Evolutionary conservation across 805 yeast genomes (phyloP).

Genomic region (Candida ponderosae): DNA sequence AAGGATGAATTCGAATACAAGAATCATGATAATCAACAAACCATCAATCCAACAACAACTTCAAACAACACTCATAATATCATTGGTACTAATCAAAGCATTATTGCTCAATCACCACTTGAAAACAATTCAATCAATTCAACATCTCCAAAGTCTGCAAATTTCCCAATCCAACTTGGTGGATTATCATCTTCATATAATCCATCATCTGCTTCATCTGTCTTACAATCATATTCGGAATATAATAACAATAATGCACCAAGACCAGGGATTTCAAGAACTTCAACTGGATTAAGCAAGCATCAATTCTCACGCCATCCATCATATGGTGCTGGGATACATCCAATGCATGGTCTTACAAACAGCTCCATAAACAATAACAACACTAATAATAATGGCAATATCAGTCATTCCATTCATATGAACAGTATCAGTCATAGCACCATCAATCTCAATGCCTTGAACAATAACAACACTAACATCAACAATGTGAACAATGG

Average conservation of each 20-base stretch:
- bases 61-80: too few relatives aligned
- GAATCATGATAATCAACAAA: not conserved
- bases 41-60: not conserved
- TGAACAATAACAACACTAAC: not conserved
- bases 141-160: constrained; percentile 11
- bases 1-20: constrained; percentile 29
- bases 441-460: not conserved
- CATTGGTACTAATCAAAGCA: too few relatives aligned
- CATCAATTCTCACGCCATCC: constrained; percentile 12
- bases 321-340: constrained; percentile 8
- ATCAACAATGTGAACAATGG: not conserved
- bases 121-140: constrained; percentile 1
- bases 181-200: constrained; percentile 4
- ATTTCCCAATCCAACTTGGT: too few relatives aligned
- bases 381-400: not conserved
- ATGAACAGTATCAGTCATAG: not conserved
- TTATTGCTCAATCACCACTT: not conserved
- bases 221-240: not conserved
- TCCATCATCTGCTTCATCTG: not conserved
- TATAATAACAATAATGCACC: constrained; percentile 11
- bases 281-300: constrained; percentile 10
- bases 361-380: not conserved
- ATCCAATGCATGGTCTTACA: not conserved
- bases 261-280: constrained; percentile 18
- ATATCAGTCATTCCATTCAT: not conserved